Evolutionary conservation across 805 yeast genomes (phyloP), one percentile per base, ranked within the genome.

Genomic region (Tetrapisispora arboricola): DNA sequence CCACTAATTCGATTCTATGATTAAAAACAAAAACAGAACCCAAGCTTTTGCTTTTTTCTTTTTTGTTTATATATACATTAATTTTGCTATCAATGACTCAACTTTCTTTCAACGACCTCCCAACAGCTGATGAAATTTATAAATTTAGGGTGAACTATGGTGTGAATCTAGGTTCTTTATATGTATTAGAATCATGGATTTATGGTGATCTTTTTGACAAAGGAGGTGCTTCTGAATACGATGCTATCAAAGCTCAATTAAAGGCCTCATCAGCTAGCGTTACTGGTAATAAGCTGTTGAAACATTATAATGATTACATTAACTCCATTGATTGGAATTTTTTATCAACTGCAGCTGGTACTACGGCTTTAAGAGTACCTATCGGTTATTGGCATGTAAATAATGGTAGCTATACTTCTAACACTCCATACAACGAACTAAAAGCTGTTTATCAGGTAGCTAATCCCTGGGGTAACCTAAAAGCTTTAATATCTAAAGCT

Each of bases 351-450:
- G 71, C 69, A 40, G 60, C 54, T 1, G 84, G 85, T 7, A 84
- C 84, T n/a, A 85, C 84, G 19, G 74, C 87, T 2, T 70, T 90
- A 5, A 71, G 98, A 52, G 70, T 90, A 1, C 97, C 98, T 7
- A 63, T 90, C 48, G 97, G 97, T 0, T 90, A 84, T 61, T 90
- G 95, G 95, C 78, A 75, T 43, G 75, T 87, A n/a, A 72, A 65
- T 39, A 78, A 80, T 17, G 85, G 88, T 1, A 48, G 51, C 15
- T 81, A 68, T 55, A 34, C 54, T 3, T 60, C 62, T 17, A 75
- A 71, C 4, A 80, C 94, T 2, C 78, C 80, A 16, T 90, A 84
- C 54, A 76, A 63, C 13, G 55, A 67, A 26, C 64, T 73, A 28
- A 57, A 70, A 4, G 55, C 55, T 0, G 85, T 84, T 3, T 90